Evolutionary conservation across 169 alveolate species (phyloP), one percentile per base, ranked within the genome.

Genomic region (Plasmodium reichenowi): DNA sequence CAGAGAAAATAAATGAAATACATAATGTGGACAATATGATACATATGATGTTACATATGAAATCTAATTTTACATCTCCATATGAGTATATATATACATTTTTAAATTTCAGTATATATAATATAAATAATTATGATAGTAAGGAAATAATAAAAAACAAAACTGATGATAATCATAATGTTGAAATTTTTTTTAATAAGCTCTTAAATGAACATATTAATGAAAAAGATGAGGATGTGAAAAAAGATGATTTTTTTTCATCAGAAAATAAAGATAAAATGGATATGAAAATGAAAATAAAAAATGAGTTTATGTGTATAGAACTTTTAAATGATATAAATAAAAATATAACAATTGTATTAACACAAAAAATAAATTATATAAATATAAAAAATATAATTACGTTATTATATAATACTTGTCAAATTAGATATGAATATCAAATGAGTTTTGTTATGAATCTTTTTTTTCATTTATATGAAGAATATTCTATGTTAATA

Each of bases 331-430:
- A 66, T 9, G 56, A 50, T 26, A 17, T 78, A 38, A 78, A 78
- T 24, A 76, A 66, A 24, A 24, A 38, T 24, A 26, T 66, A 20
- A 26, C 67, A 9, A 59, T 20, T 43, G 22, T 58, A 15, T 66
- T 78, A 45, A 45, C 20, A 78, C 9, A 63, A 78, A 78, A 78
- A 66, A 78, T 48, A 3, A 48, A 64, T 24, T 78, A 78, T 58
- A 29, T 78, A 64, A 78, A 66, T 64, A 10, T 26, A 38, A 78
- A 78, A n/a, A 52, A 63, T 56, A 9, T 78, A 50, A 45, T 78
- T 10, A 78, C 89, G 13, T 29, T 78, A 52, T 12, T 78, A 22
- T 78, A 78, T 78, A 78, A 78, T 47, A 78, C 89, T 10, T 78
- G 89, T 12, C 76, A 75, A 24, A 78, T 64, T 7, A n/a, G 17